phyloP scores from a whole-genome alignment of 176 grass and related monocot genomes.

The Oryza meridionalis region DNA sequence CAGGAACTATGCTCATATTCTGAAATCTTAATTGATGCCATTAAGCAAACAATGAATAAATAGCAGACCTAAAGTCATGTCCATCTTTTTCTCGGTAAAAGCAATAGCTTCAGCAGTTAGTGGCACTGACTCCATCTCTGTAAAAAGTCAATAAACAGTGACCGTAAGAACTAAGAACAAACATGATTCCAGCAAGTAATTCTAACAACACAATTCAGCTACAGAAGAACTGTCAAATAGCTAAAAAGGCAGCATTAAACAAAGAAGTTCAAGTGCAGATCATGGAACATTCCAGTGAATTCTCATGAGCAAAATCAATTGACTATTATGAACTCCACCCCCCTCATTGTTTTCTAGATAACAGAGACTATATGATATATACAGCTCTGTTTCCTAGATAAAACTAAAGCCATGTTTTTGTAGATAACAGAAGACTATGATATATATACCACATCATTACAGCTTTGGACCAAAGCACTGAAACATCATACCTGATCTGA shows the following conservation, averaged over 20 bases:
- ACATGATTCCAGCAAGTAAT: neutral
- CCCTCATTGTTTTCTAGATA: neutral
- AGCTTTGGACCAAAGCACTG: too few relatives aligned
- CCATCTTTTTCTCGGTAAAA: conserved; percentile 99
- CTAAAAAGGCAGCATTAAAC: neutral
- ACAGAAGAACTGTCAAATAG: neutral
- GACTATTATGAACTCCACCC: neutral
- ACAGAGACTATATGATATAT: too few relatives aligned
- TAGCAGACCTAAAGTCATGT: conserved; percentile 89
- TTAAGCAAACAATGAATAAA: conserved; percentile 25
- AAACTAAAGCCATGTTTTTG: too few relatives aligned
- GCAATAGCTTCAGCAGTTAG: conserved; percentile 76
- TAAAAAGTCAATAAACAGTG: neutral
- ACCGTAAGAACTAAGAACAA: conserved; percentile 7
- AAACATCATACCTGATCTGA: too few relatives aligned
- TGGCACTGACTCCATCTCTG: conserved; percentile 73
- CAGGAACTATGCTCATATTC: conserved; percentile 5
- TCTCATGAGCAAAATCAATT: neutral
- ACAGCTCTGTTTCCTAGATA: too few relatives aligned
- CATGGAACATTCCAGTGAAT: neutral
- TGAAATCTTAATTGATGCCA: conserved; percentile 3
- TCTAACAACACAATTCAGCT: neutral
- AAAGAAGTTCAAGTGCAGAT: neutral
- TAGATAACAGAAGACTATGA: too few relatives aligned
- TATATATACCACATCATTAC: too few relatives aligned